Evolutionary conservation across 169 alveolate genomes (phyloP).

Genomic region (Besnoitia besnoiti): DNA sequence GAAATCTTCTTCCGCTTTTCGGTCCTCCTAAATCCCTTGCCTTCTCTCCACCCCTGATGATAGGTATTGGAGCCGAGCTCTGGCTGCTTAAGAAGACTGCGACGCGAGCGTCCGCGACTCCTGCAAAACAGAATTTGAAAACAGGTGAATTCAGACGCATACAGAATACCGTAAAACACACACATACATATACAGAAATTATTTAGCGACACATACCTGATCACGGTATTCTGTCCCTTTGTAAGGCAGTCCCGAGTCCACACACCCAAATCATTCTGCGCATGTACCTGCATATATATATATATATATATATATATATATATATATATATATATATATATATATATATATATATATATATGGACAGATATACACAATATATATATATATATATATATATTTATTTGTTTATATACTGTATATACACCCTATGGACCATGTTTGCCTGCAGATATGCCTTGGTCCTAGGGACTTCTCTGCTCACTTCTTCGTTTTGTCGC

Average conservation of each 20-base stretch:
- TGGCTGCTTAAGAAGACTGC: neutral
- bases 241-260: neutral
- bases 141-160: no score
- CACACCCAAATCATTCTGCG: neutral
- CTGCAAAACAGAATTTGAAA: neutral
- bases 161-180: no score
- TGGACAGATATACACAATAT: neutral
- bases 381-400: neutral
- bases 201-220: neutral
- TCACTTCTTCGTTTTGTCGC: conserved; percentile 16
- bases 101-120: neutral
- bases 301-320: neutral
- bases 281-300: neutral
- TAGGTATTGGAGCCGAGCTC: no score
- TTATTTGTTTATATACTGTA: neutral
- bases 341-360: neutral
- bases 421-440: neutral
- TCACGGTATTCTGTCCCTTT: neutral
- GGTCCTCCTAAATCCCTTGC: no score
- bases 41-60: no score
- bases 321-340: no score
- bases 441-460: neutral
- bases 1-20: no score
- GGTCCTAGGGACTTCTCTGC: no score
- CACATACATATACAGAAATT: neutral